phyloP scores from a whole-genome alignment of 2,329 filamentous ascomycete genomes.

The Leptographium radiaticola region DNA sequence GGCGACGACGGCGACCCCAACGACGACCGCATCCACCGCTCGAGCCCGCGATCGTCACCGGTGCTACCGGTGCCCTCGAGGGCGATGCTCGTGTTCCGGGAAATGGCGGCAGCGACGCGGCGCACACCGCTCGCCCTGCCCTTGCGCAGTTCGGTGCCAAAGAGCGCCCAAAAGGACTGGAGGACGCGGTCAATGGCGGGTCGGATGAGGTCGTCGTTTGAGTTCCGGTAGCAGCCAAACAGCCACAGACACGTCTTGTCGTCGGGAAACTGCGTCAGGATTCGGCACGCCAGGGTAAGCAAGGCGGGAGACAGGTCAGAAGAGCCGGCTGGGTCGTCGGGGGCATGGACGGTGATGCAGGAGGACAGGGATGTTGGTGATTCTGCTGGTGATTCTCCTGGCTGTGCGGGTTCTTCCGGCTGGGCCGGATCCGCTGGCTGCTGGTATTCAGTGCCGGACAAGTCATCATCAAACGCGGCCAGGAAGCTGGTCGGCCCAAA shows the following conservation, averaged over 20 bases:
- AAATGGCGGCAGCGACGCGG: background rate
- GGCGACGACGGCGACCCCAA: background rate
- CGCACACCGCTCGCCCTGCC: background rate
- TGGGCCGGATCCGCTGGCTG: background rate
- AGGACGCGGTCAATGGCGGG: background rate
- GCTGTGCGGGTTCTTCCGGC: background rate
- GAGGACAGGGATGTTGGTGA: background rate
- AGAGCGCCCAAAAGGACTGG: background rate
- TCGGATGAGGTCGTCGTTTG: background rate
- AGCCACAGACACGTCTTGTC: background rate
- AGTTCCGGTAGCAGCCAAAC: background rate
- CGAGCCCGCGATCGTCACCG: background rate
- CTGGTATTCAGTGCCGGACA: background rate
- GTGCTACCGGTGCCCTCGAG: background rate
- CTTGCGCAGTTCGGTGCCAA: background rate
- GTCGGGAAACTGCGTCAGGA: background rate
- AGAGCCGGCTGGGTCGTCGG: background rate
- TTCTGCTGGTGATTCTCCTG: too few species aligned
- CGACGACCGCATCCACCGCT: background rate
- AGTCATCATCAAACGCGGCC: background rate
- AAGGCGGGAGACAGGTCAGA: background rate
- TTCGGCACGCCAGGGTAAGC: background rate
- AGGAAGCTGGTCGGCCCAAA: constrained; percentile 1
- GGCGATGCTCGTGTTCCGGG: background rate
- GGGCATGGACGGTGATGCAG: background rate